Evolutionary conservation across 2,329 filamentous ascomycete species (phyloP), one percentile per base, ranked within the genome.

Genomic region (Colletotrichum truncatum): DNA sequence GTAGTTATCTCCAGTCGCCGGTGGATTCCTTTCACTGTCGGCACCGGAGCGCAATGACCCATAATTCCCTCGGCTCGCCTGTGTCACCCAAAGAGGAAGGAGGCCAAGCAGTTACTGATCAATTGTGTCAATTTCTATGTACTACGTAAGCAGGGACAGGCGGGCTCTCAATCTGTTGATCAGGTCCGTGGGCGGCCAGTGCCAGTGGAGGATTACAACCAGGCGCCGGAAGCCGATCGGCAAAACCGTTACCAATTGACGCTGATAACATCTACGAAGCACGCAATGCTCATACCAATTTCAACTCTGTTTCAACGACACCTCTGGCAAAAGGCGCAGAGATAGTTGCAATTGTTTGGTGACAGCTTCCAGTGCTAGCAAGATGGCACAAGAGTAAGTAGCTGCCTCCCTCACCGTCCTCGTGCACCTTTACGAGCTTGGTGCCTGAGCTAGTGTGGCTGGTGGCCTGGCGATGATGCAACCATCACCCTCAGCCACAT

Each of bases 351-450:
- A 25, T 12, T 26, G n/a, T 16, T 41, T 28, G 36, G 30, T 21
- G 18, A 49, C n/a, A 16, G 9, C n/a, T 56, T 32, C 28, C 12
- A 12, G 63, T 56, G 18, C 36, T 45, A 23, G 14, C 43, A 63
- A 49, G 8, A 66, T 66, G 63, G 58, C 43, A 55, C 58, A 51
- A 61, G 58, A 66, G 63, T 66, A 56, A 66, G 63, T 66, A 34
- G 51, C 32, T 12, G 18, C n/a, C 10, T n/a, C n/a, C n/a, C 5
- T n/a, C 6, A 6, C 28, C 43, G 48, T 48, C 55, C 55, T 61
- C 21, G 39, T 41, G 62, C 28, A 34, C 28, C 9, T 28, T 25
- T 10, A n/a, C 8, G 18, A 46, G 59, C 41, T 49, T 38, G 51
- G 28, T 32, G 52, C 52, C 34, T 55, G 34, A 49, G 63, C 57